A percentile compares a stretch with the other conserved stretches of the same genome.
Evolutionary conservation across 2,329 filamentous ascomycete genomes (phyloP).

Genomic region (Clarireedia homoeocarpa): DNA sequence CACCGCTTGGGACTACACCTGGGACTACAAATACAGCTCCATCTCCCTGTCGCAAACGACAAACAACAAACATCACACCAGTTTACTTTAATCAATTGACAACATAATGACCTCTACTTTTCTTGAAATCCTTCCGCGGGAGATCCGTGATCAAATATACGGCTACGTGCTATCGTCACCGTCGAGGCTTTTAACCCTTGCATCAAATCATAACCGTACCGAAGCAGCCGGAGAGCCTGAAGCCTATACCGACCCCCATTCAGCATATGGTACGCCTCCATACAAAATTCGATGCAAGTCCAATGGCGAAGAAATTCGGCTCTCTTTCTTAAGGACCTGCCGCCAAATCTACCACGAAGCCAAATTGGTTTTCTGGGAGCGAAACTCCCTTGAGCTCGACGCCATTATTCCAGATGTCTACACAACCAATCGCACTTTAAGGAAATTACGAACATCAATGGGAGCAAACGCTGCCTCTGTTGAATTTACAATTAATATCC

Average conservation of each 20-base stretch:
- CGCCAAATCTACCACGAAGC: slow-evolving; percentile 8
- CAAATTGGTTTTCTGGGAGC: slow-evolving; percentile 5
- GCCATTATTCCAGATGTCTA: slow-evolving; percentile 5
- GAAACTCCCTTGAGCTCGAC: slow-evolving; percentile 6
- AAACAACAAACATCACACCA: not conserved
- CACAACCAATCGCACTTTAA: not conserved
- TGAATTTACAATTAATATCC: slow-evolving; percentile 6
- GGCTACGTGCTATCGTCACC: slow-evolving; percentile 7
- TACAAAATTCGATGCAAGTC: slow-evolving; percentile 6
- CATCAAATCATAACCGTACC: not conserved
- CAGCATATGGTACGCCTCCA: not conserved
- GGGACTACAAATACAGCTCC: not conserved
- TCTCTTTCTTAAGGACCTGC: slow-evolving; percentile 9
- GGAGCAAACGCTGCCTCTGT: not conserved
- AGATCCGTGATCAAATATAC: slow-evolving; percentile 11
- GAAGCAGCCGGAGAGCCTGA: not conserved
- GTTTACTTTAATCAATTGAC: not conserved
- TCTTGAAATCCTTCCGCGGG: slow-evolving; percentile 6
- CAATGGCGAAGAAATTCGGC: slow-evolving; percentile 1
- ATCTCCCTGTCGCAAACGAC: not conserved
- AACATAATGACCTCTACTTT: slow-evolving; percentile 1
- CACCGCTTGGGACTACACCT: not conserved
- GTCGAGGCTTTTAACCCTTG: not conserved
- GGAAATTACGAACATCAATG: slow-evolving; percentile 2
- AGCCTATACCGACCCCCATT: not conserved